phyloP scores from a whole-genome alignment of 2,329 filamentous ascomycete genomes.

The Xylariaceae sp. region DNA sequence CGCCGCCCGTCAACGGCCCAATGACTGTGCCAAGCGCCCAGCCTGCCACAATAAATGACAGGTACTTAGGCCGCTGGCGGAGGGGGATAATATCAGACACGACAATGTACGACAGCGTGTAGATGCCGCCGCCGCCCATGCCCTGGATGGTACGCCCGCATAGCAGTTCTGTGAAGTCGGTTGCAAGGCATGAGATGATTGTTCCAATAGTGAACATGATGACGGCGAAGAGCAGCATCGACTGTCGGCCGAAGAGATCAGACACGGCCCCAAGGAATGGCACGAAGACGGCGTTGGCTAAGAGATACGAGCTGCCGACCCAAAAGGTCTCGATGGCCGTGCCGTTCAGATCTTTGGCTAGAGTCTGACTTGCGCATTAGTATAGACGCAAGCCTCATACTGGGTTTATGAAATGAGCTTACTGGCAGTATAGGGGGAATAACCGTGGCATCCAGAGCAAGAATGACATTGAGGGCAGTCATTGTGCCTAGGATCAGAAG shows the following conservation, averaged over 20 bases:
- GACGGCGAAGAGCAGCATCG: conserved; percentile 6
- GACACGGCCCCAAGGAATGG: conserved; percentile 7
- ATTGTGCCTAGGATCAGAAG: no score
- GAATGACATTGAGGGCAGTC: no score
- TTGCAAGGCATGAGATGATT: conserved; percentile 16
- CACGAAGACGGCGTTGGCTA: conserved; percentile 14
- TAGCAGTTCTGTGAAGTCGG: conserved; percentile 9
- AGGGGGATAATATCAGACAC: conserved; percentile 24
- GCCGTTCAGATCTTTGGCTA: conserved; percentile 7
- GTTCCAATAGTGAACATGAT: conserved; percentile 20
- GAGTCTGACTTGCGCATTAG: background rate
- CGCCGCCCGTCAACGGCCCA: conserved; percentile 19
- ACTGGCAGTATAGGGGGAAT: no score
- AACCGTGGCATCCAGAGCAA: no score
- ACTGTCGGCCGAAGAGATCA: conserved; percentile 14
- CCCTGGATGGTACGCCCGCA: conserved; percentile 20
- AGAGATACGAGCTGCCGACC: conserved; percentile 15
- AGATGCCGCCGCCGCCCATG: conserved; percentile 22
- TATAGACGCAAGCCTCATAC: no score
- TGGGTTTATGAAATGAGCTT: no score
- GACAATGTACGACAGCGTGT: conserved; percentile 12
- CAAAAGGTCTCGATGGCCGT: conserved; percentile 19
- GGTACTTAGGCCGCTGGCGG: conserved; percentile 22
- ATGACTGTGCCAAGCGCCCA: conserved; percentile 22
- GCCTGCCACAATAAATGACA: conserved; percentile 6